Evolutionary conservation across 2,329 filamentous ascomycete species (phyloP).

Genomic region (Trichophyton equinum): DNA sequence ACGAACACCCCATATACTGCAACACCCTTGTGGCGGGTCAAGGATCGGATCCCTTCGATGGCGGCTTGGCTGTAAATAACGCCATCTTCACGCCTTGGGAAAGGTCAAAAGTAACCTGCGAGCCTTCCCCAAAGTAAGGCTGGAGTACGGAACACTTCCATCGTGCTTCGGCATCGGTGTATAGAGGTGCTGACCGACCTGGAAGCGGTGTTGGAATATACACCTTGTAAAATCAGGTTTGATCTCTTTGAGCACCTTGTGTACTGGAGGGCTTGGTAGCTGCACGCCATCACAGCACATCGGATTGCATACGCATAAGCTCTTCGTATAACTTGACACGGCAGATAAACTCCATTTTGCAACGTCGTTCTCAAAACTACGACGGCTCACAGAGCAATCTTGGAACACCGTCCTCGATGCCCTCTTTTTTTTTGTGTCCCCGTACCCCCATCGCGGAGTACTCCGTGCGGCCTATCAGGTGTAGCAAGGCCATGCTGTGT

Average conservation of each 20-base stretch:
- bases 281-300: not conserved
- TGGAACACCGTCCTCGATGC: not conserved
- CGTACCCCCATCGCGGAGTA: not conserved
- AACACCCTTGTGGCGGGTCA: not conserved
- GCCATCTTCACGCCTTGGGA: not conserved
- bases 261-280: not conserved
- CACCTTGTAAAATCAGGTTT: not conserved
- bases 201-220: not conserved
- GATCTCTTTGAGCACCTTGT: not conserved
- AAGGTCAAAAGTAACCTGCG: no score
- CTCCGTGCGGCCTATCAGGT: not conserved
- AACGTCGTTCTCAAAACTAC: not conserved
- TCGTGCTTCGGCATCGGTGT: not conserved
- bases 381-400: not conserved
- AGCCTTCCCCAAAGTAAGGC: no score
- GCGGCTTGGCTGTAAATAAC: not conserved
- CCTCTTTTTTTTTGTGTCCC: not conserved
- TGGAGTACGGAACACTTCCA: not conserved
- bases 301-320: not conserved
- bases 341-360: not conserved
- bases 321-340: slow-evolving; percentile 2
- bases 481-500: not conserved
- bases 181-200: not conserved
- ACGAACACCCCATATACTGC: not conserved
- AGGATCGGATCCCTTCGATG: not conserved